These are phyloP conservation scores for Corynespora cassiicola DNA, from an alignment of 2,329 filamentous ascomycete genomes.

Conservation along the genomic window DNA sequence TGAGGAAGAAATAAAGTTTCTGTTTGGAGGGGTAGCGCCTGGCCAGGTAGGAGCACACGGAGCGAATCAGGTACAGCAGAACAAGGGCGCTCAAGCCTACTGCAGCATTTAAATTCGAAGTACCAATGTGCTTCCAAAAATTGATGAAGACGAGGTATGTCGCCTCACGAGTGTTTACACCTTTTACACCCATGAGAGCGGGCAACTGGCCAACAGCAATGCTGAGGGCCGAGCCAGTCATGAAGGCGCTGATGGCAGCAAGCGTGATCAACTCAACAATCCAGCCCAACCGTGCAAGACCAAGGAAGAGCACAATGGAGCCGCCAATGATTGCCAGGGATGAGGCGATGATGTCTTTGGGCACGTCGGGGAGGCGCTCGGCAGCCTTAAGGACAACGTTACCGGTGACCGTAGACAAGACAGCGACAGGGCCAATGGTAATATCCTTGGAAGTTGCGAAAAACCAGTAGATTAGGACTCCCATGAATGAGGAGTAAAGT, in stretches of 20 bases:
- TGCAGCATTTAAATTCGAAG: conserved; percentile 74
- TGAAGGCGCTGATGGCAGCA: conserved; percentile 91
- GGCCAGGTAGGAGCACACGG: conserved; percentile 67
- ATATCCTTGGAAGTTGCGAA: conserved; percentile 99
- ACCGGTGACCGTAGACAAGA: conserved; percentile 89
- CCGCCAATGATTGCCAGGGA: conserved; percentile 81
- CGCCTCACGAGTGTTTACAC: conserved; percentile 75
- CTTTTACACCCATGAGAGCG: conserved; percentile 78
- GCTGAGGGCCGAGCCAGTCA: conserved; percentile 94
- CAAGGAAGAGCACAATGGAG: conserved; percentile 79
- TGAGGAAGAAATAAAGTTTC: conserved; percentile 84
- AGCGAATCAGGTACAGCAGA: conserved; percentile 75
- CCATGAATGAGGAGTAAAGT: conserved; percentile 95
- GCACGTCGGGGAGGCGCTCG: conserved; percentile 49
- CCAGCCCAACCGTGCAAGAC: conserved; percentile 82
- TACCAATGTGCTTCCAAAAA: conserved; percentile 72
- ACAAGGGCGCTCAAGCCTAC: conserved; percentile 83
- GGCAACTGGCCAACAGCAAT: conserved; percentile 87
- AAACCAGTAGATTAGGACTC: conserved; percentile 94
- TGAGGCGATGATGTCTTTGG: conserved; percentile 52
- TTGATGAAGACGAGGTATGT: conserved; percentile 89
- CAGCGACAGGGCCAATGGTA: conserved; percentile 94
- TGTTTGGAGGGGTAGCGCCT: conserved; percentile 72
- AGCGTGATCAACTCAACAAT: conserved; percentile 94
- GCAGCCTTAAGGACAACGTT: conserved; percentile 74